Evolutionary conservation across 768 basidiomycete species (phyloP), one percentile per base, ranked within the genome.

Genomic region (Mycena pura): DNA sequence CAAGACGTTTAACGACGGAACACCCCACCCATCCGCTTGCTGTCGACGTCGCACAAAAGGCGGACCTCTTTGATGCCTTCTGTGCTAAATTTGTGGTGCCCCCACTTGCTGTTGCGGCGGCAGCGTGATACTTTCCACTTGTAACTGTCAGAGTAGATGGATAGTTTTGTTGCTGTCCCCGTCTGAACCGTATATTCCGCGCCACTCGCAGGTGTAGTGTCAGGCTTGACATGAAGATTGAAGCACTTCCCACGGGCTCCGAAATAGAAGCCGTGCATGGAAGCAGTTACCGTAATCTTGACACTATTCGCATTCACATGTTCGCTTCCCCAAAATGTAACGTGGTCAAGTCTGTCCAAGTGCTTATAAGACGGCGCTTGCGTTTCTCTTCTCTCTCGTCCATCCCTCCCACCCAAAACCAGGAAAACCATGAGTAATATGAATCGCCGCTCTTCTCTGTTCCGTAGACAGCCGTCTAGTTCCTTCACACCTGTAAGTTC

Each of bases 21-120:
- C 79, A 89, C 64, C 86, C 91, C 8, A 73, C 77, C 6, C 89
- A 93, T 76, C 90, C 90, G n/a, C 71, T 91, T 59, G 88, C 90
- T 14, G 66, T 73, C 9, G 89, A 92, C 61, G 73, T 92, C n/a
- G 68, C 74, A 19, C 72, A 79, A 46, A 92, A 91, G 75, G 81
- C 83, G 2, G 78, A 77, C 1, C 68, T 86, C 44, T 95, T 95
- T 67, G 91, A 93, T 59, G 76, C 81, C 43, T 77, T 68, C 57
- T 84, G 83, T 5, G 72, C 82, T n/a, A 87, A 84, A 57, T 91
- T 85, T 74, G 69, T 72, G 43, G 81, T 91, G 21, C 90, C 92
- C 25, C 78, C 86, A 9, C 71, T 81, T 43, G 84, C 79, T 22
- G 70, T 77, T 25, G 54, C 69, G 27, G 41, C 59, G 45, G 62